Percentiles rank a stretch among this genome's conserved stretches.
Conservation (phyloP, 2,329 filamentous ascomycete genomes). For the Aspergillus caelatus region DNA sequence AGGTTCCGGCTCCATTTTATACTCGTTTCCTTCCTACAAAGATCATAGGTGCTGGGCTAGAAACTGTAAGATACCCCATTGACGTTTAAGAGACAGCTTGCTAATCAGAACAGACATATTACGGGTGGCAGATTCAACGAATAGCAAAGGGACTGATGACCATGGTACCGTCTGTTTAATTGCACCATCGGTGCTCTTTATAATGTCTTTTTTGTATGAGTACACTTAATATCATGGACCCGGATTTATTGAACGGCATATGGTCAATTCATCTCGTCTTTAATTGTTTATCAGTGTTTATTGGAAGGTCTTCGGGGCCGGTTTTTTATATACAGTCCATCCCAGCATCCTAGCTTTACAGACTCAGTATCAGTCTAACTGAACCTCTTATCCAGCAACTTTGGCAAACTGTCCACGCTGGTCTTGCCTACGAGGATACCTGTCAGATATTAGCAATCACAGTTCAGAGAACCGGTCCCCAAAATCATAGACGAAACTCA, state of each 20-base stretch:
- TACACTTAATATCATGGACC: background rate
- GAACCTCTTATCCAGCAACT: background rate
- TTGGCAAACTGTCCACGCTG: constrained; percentile 1
- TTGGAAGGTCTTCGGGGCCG: background rate
- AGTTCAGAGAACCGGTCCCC: too few relatives aligned
- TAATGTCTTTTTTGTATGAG: background rate
- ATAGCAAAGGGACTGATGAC: constrained; percentile 28
- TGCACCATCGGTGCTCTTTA: background rate
- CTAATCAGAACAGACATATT: constrained; percentile 23
- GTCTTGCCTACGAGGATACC: background rate
- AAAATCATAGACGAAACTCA: background rate
- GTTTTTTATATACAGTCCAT: background rate
- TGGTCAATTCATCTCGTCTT: background rate
- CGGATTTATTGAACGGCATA: background rate
- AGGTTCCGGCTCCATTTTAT: constrained; percentile 28
- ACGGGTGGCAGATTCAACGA: constrained; percentile 31
- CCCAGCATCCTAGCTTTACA: background rate
- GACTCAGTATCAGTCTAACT: background rate
- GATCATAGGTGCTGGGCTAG: constrained; percentile 33
- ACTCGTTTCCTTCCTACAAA: constrained; percentile 25
- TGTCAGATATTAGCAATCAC: background rate
- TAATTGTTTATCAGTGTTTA: background rate
- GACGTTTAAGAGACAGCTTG: background rate
- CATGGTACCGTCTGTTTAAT: constrained; percentile 11
- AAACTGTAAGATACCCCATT: constrained; percentile 29